Conservation (phyloP, 1,139 yeast species). For the Casaregolazyma lundiana region DNA sequence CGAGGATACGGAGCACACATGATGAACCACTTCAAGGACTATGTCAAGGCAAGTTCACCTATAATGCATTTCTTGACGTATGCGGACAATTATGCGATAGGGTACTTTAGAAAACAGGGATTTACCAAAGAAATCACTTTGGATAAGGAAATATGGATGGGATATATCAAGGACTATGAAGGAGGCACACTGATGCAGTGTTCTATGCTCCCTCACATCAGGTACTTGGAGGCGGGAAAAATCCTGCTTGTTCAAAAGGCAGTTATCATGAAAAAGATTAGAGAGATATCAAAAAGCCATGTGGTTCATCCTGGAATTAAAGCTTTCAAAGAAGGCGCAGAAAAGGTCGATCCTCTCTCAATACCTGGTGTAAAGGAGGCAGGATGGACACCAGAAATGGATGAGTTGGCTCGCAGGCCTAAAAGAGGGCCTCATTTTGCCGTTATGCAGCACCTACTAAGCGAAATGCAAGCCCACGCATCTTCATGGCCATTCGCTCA, state of each 20-base stretch:
- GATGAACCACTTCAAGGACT: conserved; percentile 96
- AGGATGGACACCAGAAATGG: conserved; percentile 99
- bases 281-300: conserved; percentile 73
- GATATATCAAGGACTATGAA: conserved; percentile 96
- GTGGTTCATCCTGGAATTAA: conserved; percentile 77
- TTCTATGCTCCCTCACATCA: conserved; percentile 78
- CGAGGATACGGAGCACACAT: conserved; percentile 97
- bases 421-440: conserved; percentile 94
- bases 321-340: conserved; percentile 46
- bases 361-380: conserved; percentile 89
- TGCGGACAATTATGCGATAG: conserved; percentile 98
- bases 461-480: conserved; percentile 89
- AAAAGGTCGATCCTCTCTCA: conserved; percentile 56
- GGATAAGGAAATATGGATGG: conserved; percentile 91
- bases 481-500: conserved; percentile 98
- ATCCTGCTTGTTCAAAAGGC: conserved; percentile 84
- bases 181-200: conserved; percentile 99
- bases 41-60: conserved; percentile 83
- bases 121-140: conserved; percentile 90
- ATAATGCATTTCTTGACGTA: conserved; percentile 87
- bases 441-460: conserved; percentile 79
- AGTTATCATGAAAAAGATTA: conserved; percentile 79
- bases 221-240: conserved; percentile 86
- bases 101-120: conserved; percentile 96
- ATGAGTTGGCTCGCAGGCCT: conserved; percentile 90